Evolutionary conservation across 2,329 filamentous ascomycete species (phyloP).

Genomic region (Graphiopsis chlorocephala): DNA sequence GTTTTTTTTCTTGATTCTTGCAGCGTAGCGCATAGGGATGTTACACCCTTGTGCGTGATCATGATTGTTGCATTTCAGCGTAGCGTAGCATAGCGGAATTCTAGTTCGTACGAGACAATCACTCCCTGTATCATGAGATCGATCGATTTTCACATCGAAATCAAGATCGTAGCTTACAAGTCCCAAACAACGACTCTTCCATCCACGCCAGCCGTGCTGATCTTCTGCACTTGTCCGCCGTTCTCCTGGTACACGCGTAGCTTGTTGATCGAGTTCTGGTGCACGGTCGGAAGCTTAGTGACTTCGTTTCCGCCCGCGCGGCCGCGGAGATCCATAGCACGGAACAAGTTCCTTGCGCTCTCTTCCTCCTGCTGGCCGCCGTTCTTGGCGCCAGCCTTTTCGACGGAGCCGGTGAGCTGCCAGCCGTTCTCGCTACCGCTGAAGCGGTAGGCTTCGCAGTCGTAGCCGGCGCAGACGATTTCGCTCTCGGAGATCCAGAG

Average conservation of each 20-base stretch:
- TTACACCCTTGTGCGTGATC: background rate
- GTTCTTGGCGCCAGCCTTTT: slow-evolving; percentile 50
- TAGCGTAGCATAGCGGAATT: background rate
- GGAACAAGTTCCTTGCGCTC: slow-evolving; percentile 95
- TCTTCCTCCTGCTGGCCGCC: slow-evolving; percentile 68
- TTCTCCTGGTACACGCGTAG: slow-evolving; percentile 71
- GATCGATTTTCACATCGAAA: background rate
- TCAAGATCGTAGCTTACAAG: slow-evolving; percentile 31
- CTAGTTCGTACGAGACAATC: background rate
- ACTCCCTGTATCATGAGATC: background rate
- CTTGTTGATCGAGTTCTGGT: slow-evolving; percentile 93
- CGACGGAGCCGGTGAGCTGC: slow-evolving; percentile 78
- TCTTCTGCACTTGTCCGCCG: slow-evolving; percentile 61
- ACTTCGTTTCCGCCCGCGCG: slow-evolving; percentile 75
- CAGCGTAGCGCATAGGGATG: background rate
- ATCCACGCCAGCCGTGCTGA: slow-evolving; percentile 63
- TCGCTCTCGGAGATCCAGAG: slow-evolving; percentile 90
- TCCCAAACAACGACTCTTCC: slow-evolving; percentile 49
- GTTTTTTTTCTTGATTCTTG: background rate
- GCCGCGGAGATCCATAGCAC: slow-evolving; percentile 97
- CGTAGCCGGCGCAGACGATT: slow-evolving; percentile 91
- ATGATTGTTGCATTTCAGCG: background rate
- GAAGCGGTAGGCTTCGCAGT: slow-evolving; percentile 86
- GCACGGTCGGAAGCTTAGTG: slow-evolving; percentile 89
- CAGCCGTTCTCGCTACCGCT: slow-evolving; percentile 75